Evolutionary conservation across 768 basidiomycete genomes (phyloP).

Genomic region (Leccinum boreale): DNA sequence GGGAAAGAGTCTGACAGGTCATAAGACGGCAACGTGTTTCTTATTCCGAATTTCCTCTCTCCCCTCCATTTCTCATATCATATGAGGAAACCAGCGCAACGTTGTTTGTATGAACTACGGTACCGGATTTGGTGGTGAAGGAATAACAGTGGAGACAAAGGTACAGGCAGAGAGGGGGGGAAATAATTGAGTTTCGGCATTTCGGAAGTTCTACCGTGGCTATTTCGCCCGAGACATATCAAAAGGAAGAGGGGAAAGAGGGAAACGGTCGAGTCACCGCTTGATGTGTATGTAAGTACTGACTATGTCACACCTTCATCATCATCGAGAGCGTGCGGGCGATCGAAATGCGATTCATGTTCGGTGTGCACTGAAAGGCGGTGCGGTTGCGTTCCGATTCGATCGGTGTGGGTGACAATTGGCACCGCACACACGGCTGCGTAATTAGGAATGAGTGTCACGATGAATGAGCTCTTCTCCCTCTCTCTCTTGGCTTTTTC

Average conservation of each 20-base stretch:
- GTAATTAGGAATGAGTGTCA: conserved; percentile 1
- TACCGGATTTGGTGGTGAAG: background rate
- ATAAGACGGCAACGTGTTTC: conserved; percentile 17
- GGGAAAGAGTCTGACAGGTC: conserved; percentile 16
- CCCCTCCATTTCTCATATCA: background rate
- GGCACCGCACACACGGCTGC: background rate
- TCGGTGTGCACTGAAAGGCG: background rate
- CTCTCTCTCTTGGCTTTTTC: background rate
- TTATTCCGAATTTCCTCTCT: background rate
- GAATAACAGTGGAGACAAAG: background rate
- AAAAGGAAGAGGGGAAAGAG: background rate
- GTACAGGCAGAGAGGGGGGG: background rate
- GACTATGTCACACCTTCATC: background rate
- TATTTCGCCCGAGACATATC: conserved; percentile 11
- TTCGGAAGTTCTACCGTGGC: background rate
- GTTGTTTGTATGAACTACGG: background rate
- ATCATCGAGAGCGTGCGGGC: background rate
- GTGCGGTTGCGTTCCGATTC: background rate
- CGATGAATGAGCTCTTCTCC: background rate
- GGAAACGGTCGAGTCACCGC: background rate
- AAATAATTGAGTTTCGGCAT: background rate
- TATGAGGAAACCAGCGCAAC: background rate
- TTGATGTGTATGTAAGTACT: background rate
- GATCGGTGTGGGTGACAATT: conserved; percentile 12
- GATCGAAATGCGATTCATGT: background rate